A percentile compares a stretch with the other conserved stretches of the same genome.
Conservation (phyloP, 257 asterid species). For the Marsdenia floribunda region DNA sequence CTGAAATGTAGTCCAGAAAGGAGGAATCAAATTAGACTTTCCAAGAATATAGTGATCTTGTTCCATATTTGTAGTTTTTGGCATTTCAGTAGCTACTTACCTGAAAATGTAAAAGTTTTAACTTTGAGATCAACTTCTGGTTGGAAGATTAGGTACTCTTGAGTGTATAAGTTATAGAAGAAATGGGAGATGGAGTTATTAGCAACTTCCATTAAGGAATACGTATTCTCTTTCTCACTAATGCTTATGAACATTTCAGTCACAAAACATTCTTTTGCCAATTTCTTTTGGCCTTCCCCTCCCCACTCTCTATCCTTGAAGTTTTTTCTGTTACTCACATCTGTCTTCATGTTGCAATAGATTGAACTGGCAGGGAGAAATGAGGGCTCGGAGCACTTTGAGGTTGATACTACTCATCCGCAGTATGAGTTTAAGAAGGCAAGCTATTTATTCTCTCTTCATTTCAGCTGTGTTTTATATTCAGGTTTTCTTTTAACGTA, state of each 20-base stretch:
- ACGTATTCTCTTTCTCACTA: background rate
- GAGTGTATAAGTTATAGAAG: background rate
- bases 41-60: background rate
- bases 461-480: conserved; percentile 17
- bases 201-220: background rate
- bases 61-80: background rate
- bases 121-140: conserved; percentile 7
- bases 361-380: conserved; percentile 61
- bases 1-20: background rate
- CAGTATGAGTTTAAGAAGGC: conserved; percentile 80
- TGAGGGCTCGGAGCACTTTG: conserved; percentile 61
- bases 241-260: background rate
- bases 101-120: background rate
- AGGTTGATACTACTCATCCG: conserved; percentile 62
- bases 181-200: background rate
- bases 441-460: conserved; percentile 29
- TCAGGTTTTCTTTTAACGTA: conserved; percentile 19
- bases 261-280: background rate
- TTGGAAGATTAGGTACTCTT: background rate
- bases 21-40: background rate
- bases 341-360: conserved; percentile 32
- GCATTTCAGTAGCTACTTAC: background rate
- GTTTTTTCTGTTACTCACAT: background rate
- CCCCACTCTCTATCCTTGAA: background rate
- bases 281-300: background rate